Evolutionary conservation across 1,139 yeast genomes (phyloP), one percentile per base, ranked within the genome.

Genomic region (Candida tetrigidarum): DNA sequence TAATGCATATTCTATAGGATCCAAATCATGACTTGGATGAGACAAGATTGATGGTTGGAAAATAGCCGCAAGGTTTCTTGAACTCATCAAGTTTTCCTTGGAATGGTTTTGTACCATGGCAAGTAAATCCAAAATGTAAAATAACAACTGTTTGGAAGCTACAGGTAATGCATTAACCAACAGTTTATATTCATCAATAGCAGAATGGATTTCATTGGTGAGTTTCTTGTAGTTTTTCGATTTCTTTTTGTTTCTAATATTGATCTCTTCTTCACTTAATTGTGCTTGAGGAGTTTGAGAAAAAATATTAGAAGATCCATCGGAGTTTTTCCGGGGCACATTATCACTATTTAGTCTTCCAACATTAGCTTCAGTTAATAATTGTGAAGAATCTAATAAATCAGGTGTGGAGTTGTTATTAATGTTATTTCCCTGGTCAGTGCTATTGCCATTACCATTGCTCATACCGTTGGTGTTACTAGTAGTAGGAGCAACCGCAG

Each of bases 31-130:
- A 55, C 77, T 80, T 5, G 97, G 97, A 62, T 93, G 98, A 2
- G 96, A 87, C 41, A 95, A 72, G 14, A 95, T 83, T 16, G 96
- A 87, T 2, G 99, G 99, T 66, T 93, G 99, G 69, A 95, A 93
- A 49, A 93, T 89, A 2, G 98, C 97, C 0, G 98, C 96, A 53
- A 93, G 71, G 60, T 95, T 93, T 55, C 93, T 81, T 2, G 96
- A 89, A 2, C 97, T 84, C 99, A 93, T 93, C 54, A 90, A 74
- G 62, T 92, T 93, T 48, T 81, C 81, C 39, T 80, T 81, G 8
- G 93, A 76, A 57, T 87, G 85, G 50, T 87, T 83, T 42, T 92
- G 89, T 53, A 93, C 96, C 72, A 91, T 81, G 9, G 96, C 87
- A 48, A 93, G 72, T 54, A 95, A 71, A 65, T 93, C 99, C 54